Conservation (phyloP, 208 protist genomes). For the Leishmania braziliensis region DNA sequence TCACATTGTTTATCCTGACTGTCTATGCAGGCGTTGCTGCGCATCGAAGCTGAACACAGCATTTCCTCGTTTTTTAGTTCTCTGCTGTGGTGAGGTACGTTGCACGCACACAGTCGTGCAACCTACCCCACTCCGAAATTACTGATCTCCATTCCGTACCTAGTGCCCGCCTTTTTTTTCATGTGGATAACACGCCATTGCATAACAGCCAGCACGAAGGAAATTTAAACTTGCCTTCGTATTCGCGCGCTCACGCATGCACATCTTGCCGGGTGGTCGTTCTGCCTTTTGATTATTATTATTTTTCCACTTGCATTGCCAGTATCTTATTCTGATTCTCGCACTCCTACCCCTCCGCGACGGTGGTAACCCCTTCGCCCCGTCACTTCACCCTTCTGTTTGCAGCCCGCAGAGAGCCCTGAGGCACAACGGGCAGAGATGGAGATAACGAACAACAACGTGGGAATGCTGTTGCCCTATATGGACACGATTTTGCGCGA, state of each 20-base stretch:
- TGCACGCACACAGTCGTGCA: not conserved
- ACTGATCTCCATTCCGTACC: not conserved
- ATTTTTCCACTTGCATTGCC: not conserved
- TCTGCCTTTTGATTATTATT: not conserved
- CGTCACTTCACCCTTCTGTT: not conserved
- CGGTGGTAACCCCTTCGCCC: not conserved
- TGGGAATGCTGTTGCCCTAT: slow-evolving; percentile 21
- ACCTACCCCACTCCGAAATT: not conserved
- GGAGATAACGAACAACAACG: slow-evolving; percentile 47
- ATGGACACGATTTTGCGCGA: slow-evolving; percentile 30
- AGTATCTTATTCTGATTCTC: not conserved
- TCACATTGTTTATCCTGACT: not conserved
- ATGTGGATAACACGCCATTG: not conserved
- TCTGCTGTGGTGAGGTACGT: not conserved
- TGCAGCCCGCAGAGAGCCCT: not conserved
- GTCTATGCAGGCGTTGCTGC: not conserved
- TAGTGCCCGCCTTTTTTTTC: not conserved
- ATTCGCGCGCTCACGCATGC: too few relatives aligned
- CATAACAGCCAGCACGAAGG: not conserved
- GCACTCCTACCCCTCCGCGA: not conserved
- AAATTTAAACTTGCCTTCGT: not conserved
- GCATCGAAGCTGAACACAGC: not conserved
- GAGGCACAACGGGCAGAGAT: slow-evolving; percentile 8
- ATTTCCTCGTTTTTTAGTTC: not conserved
- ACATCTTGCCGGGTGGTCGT: not conserved